Conservation (phyloP, 2,329 filamentous ascomycete species). For the Penicillium nordicum region DNA sequence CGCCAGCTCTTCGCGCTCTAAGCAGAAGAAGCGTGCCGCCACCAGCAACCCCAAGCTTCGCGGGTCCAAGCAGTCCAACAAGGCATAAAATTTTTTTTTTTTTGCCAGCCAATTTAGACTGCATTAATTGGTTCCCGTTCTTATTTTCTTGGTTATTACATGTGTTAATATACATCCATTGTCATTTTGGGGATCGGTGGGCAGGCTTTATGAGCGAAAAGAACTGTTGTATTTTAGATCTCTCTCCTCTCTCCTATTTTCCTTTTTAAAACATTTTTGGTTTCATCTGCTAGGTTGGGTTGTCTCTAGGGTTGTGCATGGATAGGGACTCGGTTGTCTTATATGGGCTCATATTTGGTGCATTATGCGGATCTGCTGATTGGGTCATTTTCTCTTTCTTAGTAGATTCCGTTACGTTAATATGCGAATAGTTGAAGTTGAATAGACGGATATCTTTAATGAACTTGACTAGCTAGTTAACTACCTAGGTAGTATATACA, state of each 20-base stretch:
- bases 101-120: slow-evolving; percentile 11
- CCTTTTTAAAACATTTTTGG: slow-evolving; percentile 16
- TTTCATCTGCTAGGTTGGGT: slow-evolving; percentile 22
- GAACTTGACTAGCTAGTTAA: background rate
- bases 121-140: slow-evolving; percentile 6
- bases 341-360: slow-evolving; percentile 30
- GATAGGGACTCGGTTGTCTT: slow-evolving; percentile 33
- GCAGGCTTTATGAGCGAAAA: slow-evolving; percentile 32
- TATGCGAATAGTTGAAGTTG: background rate
- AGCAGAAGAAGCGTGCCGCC: slow-evolving; percentile 46
- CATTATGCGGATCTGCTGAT: slow-evolving; percentile 22
- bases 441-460: background rate
- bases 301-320: slow-evolving; percentile 31
- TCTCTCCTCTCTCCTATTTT: slow-evolving; percentile 36
- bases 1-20: slow-evolving; percentile 36
- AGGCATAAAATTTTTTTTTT: slow-evolving; percentile 23
- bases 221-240: slow-evolving; percentile 29
- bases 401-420: slow-evolving; percentile 3
- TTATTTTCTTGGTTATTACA: slow-evolving; percentile 24
- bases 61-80: slow-evolving; percentile 40
- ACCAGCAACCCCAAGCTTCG: slow-evolving; percentile 45
- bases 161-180: slow-evolving; percentile 28
- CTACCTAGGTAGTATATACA: background rate
- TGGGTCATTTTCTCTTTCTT: slow-evolving; percentile 15
- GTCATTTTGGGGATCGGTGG: slow-evolving; percentile 23